Conservation (phyloP, 495 filamentous ascomycete genomes). For the Podospora pseudoanserina region DNA sequence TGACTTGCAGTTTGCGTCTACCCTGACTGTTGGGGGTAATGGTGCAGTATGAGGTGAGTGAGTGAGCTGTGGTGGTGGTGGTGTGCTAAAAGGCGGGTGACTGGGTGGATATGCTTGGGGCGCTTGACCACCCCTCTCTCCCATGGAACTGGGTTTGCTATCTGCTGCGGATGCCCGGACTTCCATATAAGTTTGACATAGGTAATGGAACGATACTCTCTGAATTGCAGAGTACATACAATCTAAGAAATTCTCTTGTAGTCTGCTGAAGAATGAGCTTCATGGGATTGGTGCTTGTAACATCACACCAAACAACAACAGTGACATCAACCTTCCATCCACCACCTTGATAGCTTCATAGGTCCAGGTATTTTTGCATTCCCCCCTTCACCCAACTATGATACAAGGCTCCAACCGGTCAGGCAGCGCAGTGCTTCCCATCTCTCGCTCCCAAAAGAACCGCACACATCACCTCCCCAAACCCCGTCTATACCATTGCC, state of each 20-base stretch:
- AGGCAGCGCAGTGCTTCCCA: neutral
- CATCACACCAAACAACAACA: neutral
- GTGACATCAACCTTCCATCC: neutral
- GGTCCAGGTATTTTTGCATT: constrained; percentile 23
- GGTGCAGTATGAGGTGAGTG: neutral
- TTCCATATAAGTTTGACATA: too few species aligned
- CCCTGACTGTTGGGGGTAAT: neutral
- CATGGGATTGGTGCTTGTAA: too few species aligned
- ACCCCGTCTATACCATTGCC: neutral
- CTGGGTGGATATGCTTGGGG: too few species aligned
- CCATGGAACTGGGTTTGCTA: too few species aligned
- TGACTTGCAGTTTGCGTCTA: neutral
- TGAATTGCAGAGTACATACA: too few species aligned
- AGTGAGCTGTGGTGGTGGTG: too few species aligned
- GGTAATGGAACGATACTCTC: too few species aligned
- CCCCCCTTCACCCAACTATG: constrained; percentile 23
- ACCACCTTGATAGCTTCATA: neutral
- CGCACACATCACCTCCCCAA: neutral
- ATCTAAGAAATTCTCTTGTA: too few species aligned
- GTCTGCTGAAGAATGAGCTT: too few species aligned
- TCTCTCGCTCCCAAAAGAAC: neutral
- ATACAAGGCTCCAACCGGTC: constrained; percentile 20
- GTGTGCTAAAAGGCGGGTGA: neutral
- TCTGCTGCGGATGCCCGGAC: too few species aligned
- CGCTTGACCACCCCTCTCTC: too few species aligned